These are phyloP conservation scores for Aspergillus sp. DNA, from an alignment of 2,329 filamentous ascomycete species.

Conservation along the genomic window DNA sequence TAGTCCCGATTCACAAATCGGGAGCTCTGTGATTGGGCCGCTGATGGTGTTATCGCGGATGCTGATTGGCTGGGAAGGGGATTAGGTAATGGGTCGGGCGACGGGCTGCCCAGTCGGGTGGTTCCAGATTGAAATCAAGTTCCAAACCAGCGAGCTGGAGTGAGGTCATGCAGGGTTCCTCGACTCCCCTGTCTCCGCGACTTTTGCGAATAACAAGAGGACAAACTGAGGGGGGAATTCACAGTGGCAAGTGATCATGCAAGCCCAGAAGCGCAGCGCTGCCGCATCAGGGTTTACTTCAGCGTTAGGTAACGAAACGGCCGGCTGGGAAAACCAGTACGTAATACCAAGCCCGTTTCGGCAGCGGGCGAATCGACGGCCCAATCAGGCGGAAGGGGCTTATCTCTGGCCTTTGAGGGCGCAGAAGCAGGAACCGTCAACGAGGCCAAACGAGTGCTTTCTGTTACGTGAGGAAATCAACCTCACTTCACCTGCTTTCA, in stretches of 20 bases:
- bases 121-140: background rate
- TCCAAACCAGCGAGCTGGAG: background rate
- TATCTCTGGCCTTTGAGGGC: constrained; percentile 25
- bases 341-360: constrained; percentile 30
- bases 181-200: background rate
- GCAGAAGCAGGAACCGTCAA: constrained; percentile 3
- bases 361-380: constrained; percentile 13
- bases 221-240: background rate
- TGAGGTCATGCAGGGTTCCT: background rate
- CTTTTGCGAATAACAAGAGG: no score
- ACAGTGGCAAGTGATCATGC: background rate
- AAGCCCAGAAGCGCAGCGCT: background rate
- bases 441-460: constrained; percentile 3
- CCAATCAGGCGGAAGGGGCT: constrained; percentile 32
- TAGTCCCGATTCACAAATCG: constrained; percentile 19
- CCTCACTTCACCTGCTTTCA: background rate
- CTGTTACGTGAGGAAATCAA: constrained; percentile 32
- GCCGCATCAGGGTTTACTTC: constrained; percentile 1
- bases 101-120: background rate
- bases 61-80: constrained; percentile 24
- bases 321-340: constrained; percentile 23
- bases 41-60: constrained; percentile 20
- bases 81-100: constrained; percentile 1
- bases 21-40: constrained; percentile 23
- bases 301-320: constrained; percentile 11